phyloP scores from a whole-genome alignment of 768 basidiomycete genomes.

The Dioszegia hungarica region DNA sequence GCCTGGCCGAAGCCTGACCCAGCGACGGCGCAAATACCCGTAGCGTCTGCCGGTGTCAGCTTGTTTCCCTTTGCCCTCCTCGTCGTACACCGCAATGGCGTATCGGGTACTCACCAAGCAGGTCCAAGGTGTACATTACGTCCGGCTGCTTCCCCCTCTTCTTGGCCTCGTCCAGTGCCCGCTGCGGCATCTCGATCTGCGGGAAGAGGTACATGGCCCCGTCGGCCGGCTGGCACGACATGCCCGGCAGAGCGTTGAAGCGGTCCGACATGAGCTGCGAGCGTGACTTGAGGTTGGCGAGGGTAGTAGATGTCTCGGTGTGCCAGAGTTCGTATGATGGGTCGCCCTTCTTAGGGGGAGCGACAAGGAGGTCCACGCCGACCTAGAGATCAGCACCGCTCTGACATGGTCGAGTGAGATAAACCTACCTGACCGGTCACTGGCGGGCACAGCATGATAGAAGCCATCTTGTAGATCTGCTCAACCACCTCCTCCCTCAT shows the following conservation, averaged over 20 bases:
- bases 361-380: slow-evolving; percentile 89
- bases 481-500: slow-evolving; percentile 70
- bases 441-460: slow-evolving; percentile 82
- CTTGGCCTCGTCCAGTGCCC: slow-evolving; percentile 68
- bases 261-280: slow-evolving; percentile 61
- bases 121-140: slow-evolving; percentile 74
- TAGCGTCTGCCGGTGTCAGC: slow-evolving; percentile 36
- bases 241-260: slow-evolving; percentile 78
- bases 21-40: slow-evolving; percentile 79
- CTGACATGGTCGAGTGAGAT: not conserved
- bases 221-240: slow-evolving; percentile 62
- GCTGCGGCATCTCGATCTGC: slow-evolving; percentile 65
- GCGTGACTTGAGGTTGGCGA: slow-evolving; percentile 53
- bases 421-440: slow-evolving; percentile 59
- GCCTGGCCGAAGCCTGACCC: slow-evolving; percentile 93
- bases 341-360: slow-evolving; percentile 72
- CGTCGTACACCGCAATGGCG: not conserved
- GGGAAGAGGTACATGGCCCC: slow-evolving; percentile 95
- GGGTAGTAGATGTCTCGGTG: slow-evolving; percentile 74
- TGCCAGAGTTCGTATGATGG: slow-evolving; percentile 75
- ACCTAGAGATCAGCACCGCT: slow-evolving; percentile 56
- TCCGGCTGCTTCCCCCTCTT: slow-evolving; percentile 74
- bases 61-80: not conserved
- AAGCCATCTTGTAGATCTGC: slow-evolving; percentile 93
- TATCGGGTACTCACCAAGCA: slow-evolving; percentile 60